Base-by-base conservation (phyloP, 345 rosid genomes). In the Euphorbia peplus region DNA sequence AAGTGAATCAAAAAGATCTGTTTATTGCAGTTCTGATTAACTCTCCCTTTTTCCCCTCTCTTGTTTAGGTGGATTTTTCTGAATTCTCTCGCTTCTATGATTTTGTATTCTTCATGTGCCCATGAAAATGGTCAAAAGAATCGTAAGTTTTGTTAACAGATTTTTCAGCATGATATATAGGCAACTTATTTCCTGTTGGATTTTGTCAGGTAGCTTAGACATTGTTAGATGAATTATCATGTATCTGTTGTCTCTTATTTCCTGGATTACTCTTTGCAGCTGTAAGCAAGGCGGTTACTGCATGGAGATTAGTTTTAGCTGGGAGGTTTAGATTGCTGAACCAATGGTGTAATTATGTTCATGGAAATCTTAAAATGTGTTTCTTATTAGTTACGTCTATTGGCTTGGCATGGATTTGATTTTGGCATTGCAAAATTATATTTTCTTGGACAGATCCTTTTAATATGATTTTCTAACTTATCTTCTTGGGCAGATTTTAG, bases 71-170 rank as follows among this genome's bases (percentile, higher is more conserved):
- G 48, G 97, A 89, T 74, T 89, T 82, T 80, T 78, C 88, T 32
- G 86, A 86, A 75, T 95, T 89, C 73, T 78, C 88, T 0, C 74
- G 90, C 55, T 91, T 91, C 71, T 95, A 95, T 81, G 97, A 95
- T 73, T 95, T 95, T 88, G 97, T 90, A 68, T 95, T 88, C 85
- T 91, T 95, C 74, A 79, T 91, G 71, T 95, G 95, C 77, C n/a
- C 96, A 96, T 22, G 95, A 87, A 81, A 91, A 89, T 30, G 93
- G 99, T 55, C 99, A 95, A 68, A 95, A 91, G 86, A 95, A 83
- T 75, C 84, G 99, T 95, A 85, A 88, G 92, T 82, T 80, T 67
- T 66, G 12, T 58, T 41, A 44, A 18, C 60, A 7, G 70, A 26
- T 39, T 42, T 42, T 60, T 46, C 35, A 4, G 4, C 19, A 3